These are phyloP conservation scores for Celoporthe dispersa DNA, from an alignment of 2,329 filamentous ascomycete species.

Conservation along the genomic window DNA sequence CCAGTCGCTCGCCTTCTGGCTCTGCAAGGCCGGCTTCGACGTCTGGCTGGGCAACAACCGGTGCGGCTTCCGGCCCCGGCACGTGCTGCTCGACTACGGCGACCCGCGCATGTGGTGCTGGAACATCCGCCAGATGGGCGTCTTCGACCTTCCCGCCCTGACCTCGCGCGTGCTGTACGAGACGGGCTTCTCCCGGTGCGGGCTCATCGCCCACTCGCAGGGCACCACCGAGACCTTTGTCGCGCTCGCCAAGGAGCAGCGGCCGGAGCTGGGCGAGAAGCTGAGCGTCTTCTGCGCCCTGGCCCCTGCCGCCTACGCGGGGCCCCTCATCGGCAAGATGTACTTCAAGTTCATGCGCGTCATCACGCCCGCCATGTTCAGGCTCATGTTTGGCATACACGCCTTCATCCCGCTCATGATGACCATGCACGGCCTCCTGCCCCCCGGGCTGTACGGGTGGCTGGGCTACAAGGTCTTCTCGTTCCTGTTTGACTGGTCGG, in stretches of 20 bases:
- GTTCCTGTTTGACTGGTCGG: slow-evolving; percentile 88
- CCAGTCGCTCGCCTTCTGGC: slow-evolving; percentile 85
- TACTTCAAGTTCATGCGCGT: slow-evolving; percentile 92
- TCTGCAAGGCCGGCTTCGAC: slow-evolving; percentile 90
- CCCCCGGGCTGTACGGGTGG: slow-evolving; percentile 72
- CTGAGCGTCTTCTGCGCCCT: slow-evolving; percentile 90
- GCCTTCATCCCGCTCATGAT: slow-evolving; percentile 95
- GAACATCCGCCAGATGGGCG: slow-evolving; percentile 94
- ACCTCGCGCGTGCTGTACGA: slow-evolving; percentile 78
- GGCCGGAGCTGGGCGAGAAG: slow-evolving; percentile 80
- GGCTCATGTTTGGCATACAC: slow-evolving; percentile 86
- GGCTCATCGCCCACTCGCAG: slow-evolving; percentile 85
- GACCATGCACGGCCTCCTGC: slow-evolving; percentile 72
- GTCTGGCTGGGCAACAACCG: slow-evolving; percentile 96
- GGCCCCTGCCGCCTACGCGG: slow-evolving; percentile 88
- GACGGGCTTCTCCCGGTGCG: slow-evolving; percentile 83
- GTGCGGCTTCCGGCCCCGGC: slow-evolving; percentile 81
- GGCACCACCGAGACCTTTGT: slow-evolving; percentile 89
- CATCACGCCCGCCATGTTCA: slow-evolving; percentile 76
- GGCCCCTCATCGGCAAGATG: slow-evolving; percentile 80
- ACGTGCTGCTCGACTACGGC: slow-evolving; percentile 68
- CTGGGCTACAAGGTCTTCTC: slow-evolving; percentile 89
- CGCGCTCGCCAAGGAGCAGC: slow-evolving; percentile 85
- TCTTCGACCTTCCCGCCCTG: slow-evolving; percentile 83
- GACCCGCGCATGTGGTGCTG: slow-evolving; percentile 96